Conservation (phyloP, 495 filamentous ascomycete genomes). For the Bacidia gigantensis region DNA sequence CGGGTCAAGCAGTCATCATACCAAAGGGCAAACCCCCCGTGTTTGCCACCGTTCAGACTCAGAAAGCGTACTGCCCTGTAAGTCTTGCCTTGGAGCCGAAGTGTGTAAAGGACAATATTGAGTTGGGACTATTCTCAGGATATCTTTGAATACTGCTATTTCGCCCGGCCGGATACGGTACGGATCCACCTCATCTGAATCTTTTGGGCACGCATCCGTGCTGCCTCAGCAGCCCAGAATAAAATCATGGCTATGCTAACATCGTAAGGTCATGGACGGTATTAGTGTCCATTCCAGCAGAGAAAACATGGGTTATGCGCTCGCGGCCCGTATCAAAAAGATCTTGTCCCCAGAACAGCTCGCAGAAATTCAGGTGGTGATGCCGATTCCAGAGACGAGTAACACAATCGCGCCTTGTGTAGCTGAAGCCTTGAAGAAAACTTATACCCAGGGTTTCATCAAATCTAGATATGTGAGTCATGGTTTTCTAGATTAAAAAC, state of each 20-base stretch:
- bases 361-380: slow-evolving; percentile 80
- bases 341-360: slow-evolving; percentile 61
- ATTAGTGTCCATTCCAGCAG: slow-evolving; percentile 82
- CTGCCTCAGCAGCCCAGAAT: no score
- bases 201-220: no score
- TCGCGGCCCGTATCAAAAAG: slow-evolving; percentile 64
- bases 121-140: no score
- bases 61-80: slow-evolving; percentile 68
- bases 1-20: slow-evolving; percentile 89
- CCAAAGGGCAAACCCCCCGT: slow-evolving; percentile 40
- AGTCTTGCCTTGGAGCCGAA: no score
- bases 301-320: slow-evolving; percentile 81
- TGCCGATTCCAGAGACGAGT: slow-evolving; percentile 77
- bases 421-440: slow-evolving; percentile 54
- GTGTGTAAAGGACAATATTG: no score
- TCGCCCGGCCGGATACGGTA: not conserved
- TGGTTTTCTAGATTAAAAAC: no score
- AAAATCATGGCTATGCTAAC: no score
- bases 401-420: slow-evolving; percentile 75
- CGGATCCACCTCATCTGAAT: slow-evolving; percentile 15
- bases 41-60: slow-evolving; percentile 61
- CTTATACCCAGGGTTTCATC: slow-evolving; percentile 74
- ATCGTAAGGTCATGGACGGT: slow-evolving; percentile 81
- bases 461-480: slow-evolving; percentile 94
- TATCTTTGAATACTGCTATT: slow-evolving; percentile 75